Evolutionary conservation across 2,329 filamentous ascomycete species (phyloP).

Genomic region (Hypoxylon sp.): DNA sequence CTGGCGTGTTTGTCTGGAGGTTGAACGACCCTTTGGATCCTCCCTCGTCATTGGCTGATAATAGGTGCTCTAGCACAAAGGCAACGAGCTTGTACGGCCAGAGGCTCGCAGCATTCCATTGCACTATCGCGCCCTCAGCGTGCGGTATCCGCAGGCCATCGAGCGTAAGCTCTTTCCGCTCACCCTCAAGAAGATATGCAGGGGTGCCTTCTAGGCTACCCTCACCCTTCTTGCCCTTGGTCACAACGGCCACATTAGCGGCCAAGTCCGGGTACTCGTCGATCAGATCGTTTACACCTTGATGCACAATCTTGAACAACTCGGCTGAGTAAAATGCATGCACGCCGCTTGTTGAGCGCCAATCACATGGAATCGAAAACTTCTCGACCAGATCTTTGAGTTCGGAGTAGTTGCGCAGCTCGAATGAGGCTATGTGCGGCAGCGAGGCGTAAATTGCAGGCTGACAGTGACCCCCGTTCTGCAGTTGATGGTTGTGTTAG

Average conservation of each 20-base stretch:
- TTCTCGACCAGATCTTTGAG: constrained; percentile 69
- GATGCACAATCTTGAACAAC: constrained; percentile 65
- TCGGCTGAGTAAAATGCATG: constrained; percentile 71
- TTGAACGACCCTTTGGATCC: constrained; percentile 65
- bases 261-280: constrained; percentile 69
- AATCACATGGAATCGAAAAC: constrained; percentile 77
- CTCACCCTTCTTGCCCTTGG: constrained; percentile 47
- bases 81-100: constrained; percentile 90
- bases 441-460: constrained; percentile 72
- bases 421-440: constrained; percentile 76
- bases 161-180: constrained; percentile 56
- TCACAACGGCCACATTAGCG: constrained; percentile 59
- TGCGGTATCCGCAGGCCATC: constrained; percentile 66
- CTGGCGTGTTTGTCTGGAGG: constrained; percentile 80
- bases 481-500: constrained; percentile 21
- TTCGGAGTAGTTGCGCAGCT: constrained; percentile 75
- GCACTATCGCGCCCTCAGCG: constrained; percentile 74
- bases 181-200: constrained; percentile 43
- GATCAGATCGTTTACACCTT: constrained; percentile 65
- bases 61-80: constrained; percentile 74
- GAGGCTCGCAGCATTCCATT: constrained; percentile 73
- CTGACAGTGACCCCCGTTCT: constrained; percentile 82
- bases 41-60: constrained; percentile 50
- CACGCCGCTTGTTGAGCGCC: constrained; percentile 72
- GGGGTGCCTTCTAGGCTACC: constrained; percentile 32